Evolutionary conservation across 2,329 filamentous ascomycete genomes (phyloP), one percentile per base, ranked within the genome.

Genomic region (Nigrospora oryzae): DNA sequence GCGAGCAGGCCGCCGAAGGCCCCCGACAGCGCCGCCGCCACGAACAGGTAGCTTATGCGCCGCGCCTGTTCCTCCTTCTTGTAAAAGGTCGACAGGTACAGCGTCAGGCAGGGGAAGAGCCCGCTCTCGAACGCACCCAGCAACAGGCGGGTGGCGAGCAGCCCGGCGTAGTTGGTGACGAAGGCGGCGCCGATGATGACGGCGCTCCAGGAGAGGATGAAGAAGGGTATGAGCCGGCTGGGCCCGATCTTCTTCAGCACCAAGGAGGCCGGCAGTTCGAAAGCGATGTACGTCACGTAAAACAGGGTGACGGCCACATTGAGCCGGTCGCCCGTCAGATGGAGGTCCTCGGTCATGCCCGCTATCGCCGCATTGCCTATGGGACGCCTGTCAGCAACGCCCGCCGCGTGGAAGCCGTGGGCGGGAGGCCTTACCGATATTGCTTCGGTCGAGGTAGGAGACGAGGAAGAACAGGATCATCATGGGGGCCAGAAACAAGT

Each of bases 61-160:
- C 51, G 50, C 2, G 68, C 70, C 4, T 71, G 61, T 54, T 78
- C 74, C 8, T 69, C 67, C 11, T 65, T 65, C 11, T 68, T 66
- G 52, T 77, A 78, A 72, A 74, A 79, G 47, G 77, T 75, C 2
- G 67, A 66, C 2, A 71, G 57, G 49, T 68, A 69, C 49, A 66
- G 68, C 11, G 67, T 62, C 14, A 69, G 56, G 55, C 14, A 51
- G 3, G 54, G 55, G 28, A 56, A 57, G 11, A 56, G 38, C 2
- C 55, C 54, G 8, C 50, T 69, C 54, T 75, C 73, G 48, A 71
- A 67, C n/a, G 69, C 65, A 4, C 72, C 73, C 0, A 75, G 59
- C 11, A 75, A 50, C 40, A 73, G 73, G 1, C 72, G 65, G 5
- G 71, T 60, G 2, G 63, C 70, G 3, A 67, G 64, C 0, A 74